phyloP scores from a whole-genome alignment of 176 grass and related monocot species.

The Triticum timopheevii region DNA sequence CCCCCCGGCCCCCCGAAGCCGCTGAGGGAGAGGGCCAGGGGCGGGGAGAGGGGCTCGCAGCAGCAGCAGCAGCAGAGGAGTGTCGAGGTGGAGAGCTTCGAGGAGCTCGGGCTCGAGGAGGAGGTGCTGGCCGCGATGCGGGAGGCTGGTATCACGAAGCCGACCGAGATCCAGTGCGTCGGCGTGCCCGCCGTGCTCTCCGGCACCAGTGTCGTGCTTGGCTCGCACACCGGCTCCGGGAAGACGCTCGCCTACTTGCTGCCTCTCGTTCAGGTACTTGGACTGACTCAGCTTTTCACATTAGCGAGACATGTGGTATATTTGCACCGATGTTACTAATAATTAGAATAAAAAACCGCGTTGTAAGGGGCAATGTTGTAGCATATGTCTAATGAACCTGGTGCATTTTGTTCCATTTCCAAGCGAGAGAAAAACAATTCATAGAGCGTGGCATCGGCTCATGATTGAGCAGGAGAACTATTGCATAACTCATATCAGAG shows the following conservation, averaged over 20 bases:
- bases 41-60: constrained; percentile 24
- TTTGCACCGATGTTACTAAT: neutral
- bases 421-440: neutral
- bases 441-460: neutral
- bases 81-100: constrained; percentile 48
- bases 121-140: constrained; percentile 61
- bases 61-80: constrained; percentile 31
- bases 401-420: constrained; percentile 3
- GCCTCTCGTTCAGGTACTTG: constrained; percentile 78
- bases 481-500: neutral
- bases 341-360: neutral
- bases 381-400: neutral
- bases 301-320: too few relatives aligned
- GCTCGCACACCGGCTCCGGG: constrained; percentile 94
- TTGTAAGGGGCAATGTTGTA: neutral
- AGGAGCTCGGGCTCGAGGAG: constrained; percentile 64
- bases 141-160: constrained; percentile 75
- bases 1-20: neutral
- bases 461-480: neutral
- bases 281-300: neutral
- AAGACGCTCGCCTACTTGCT: constrained; percentile 96
- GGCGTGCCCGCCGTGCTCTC: constrained; percentile 67
- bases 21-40: constrained; percentile 16
- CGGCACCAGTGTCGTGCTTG: constrained; percentile 75
- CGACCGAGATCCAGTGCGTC: constrained; percentile 91